phyloP scores from a whole-genome alignment of 495 filamentous ascomycete species.

The Penicillium nucicola region DNA sequence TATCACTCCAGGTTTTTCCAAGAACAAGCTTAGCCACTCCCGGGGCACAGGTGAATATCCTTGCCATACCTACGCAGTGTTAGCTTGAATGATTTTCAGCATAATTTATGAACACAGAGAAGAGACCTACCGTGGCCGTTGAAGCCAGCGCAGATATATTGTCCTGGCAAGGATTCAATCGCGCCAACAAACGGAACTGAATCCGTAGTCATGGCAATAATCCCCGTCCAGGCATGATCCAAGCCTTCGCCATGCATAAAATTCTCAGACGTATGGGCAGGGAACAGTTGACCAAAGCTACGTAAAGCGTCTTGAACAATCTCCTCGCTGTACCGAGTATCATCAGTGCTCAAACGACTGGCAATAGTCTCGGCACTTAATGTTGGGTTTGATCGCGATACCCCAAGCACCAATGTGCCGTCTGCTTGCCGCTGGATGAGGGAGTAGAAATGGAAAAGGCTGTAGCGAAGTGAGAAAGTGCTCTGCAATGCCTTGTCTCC shows the following conservation, averaged over 20 bases:
- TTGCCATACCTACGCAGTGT: constrained; percentile 23
- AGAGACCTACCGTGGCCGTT: constrained; percentile 27
- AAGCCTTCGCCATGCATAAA: constrained; percentile 25
- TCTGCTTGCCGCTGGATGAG: constrained; percentile 24
- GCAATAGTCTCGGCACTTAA: constrained; percentile 19
- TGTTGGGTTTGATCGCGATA: constrained; percentile 27
- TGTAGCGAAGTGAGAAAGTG: constrained; percentile 30
- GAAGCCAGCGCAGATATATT: constrained; percentile 35
- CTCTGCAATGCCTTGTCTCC: constrained; percentile 12
- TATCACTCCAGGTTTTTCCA: constrained; percentile 20
- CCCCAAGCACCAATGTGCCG: constrained; percentile 28
- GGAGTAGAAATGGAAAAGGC: constrained; percentile 30
- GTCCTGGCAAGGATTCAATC: constrained; percentile 23
- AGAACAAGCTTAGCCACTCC: constrained; percentile 23
- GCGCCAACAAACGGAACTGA: constrained; percentile 30
- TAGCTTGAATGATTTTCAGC: background rate
- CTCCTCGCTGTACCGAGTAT: constrained; percentile 23
- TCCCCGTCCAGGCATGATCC: constrained; percentile 31
- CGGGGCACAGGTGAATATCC: constrained; percentile 32
- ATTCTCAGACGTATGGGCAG: background rate
- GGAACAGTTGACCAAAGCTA: constrained; percentile 21
- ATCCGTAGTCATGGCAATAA: constrained; percentile 34
- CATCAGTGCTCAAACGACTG: constrained; percentile 22
- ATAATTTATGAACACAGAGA: background rate
- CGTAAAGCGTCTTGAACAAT: constrained; percentile 23